Base-by-base conservation (phyloP, 208 protist species). In the Wallacemonas collosoma region DNA sequence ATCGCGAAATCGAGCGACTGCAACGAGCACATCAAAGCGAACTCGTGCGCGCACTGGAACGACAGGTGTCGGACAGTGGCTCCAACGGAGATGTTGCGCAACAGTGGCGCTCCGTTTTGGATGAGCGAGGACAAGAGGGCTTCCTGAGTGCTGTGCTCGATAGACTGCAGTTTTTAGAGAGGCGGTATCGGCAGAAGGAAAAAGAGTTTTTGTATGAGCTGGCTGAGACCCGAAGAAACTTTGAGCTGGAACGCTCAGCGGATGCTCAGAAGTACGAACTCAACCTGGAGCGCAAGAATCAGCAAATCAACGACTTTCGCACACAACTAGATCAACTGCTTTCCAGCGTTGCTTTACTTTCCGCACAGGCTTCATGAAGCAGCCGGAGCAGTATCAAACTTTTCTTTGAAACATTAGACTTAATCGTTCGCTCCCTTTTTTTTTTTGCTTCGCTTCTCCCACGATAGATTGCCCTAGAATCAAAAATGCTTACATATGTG, bases 251-350 rank as follows among this genome's bases (percentile, higher is more conserved):
- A 72, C 79, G 83, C 40, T 63, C 57, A 1, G 40, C 95, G 15
- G 45, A 80, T 45, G 82, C 64, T 35, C 82, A 97, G 63, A 90
- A 91, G 55, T 72, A 73, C 12, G 72, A 93, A 44, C 74, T 94
- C 47, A 51, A 87, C 15, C n/a, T 97, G 39, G 80, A 93, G 45
- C 66, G 89, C 50, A 97, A 97, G 73, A 95, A 95, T 72, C 79
- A 86, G 47, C 88, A 97, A 73, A 95, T 97, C 47, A 75, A 85
- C 5, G 76, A 78, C 51, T 97, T 95, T 58, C 84, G 78, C 2
- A 17, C 83, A 1, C 82, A 93, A 48, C 68, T 97, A 35, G 90
- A 97, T 68, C 77, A 87, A 43, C 73, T 97, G 36, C 80, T 97
- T 41, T 51, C 71, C 38, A 61, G 68, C 15, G 58, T 88, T 53